Conservation (phyloP, 169 alveolate species). For the Pseudocohnilembus persalinus region DNA sequence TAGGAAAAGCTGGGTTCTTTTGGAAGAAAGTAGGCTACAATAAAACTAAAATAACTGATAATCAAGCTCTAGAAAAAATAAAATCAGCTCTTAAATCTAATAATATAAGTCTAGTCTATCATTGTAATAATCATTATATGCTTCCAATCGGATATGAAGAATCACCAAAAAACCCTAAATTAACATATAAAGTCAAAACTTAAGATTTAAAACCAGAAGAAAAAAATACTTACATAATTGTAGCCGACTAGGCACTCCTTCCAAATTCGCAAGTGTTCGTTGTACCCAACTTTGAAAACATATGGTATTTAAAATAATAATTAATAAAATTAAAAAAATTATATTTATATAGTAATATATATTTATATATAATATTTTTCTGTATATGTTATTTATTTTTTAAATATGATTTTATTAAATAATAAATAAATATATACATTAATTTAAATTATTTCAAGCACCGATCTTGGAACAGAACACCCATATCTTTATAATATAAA, state of each 20-base stretch:
- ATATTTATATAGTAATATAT: too few relatives aligned
- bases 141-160: constrained; percentile 64
- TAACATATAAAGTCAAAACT: constrained; percentile 22
- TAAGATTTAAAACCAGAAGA: too few relatives aligned
- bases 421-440: too few relatives aligned
- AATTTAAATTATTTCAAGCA: too few relatives aligned
- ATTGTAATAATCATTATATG: constrained; percentile 64
- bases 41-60: constrained; percentile 34
- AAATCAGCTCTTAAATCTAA: neutral
- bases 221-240: too few relatives aligned
- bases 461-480: neutral
- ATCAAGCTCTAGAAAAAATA: neutral
- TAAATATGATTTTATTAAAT: too few relatives aligned
- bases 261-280: neutral
- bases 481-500: neutral
- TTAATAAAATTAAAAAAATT: too few relatives aligned
- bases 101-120: constrained; percentile 54
- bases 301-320: too few relatives aligned
- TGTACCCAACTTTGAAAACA: neutral
- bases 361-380: too few relatives aligned
- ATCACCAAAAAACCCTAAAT: constrained; percentile 51
- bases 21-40: constrained; percentile 54
- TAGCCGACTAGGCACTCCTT: neutral
- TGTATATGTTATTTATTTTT: too few relatives aligned
- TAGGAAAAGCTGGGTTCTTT: constrained; percentile 51